Base-by-base conservation (phyloP, 805 yeast genomes). In the Scheffersomyces amazonensis region DNA sequence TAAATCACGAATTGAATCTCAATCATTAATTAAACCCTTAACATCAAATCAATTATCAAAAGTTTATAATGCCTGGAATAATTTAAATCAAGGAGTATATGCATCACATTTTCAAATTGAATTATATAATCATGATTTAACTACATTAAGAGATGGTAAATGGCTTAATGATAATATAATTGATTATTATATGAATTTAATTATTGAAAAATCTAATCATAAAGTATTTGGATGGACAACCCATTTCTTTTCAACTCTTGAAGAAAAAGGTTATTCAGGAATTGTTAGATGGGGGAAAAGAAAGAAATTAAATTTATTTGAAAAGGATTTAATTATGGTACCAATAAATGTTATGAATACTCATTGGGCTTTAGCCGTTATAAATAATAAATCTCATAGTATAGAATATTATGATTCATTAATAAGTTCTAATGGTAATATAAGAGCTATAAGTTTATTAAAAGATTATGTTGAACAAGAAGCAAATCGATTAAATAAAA, bases 91-190 rank as follows among this genome's bases (percentile, higher is more conserved):
- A 3, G 32, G 28, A n/a, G 27, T 36, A 23, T 35, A 49, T 10
- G 45, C 44, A 8, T 40, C 49, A 1, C 44, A 52, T 24, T 50
- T 37, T 31, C 44, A 43, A 21, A 76, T 90, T 31, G 91, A 85
- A 35, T 74, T 90, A 2, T 62, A 64, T 3, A 74, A 75, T 0
- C 63, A 76, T 23, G 99, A 93, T 56, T 59, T 91, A 39, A 69
- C 73, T 32, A 88, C 96, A 0, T 66, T 93, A 23, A 62, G 73
- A 7, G 85, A 83, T 37, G 71, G 83, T 4, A 63, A 73, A 28
- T 93, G 99, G 99, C 71, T 93, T 21, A 93, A 93, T 56, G 99
- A 93, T 60, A 86, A 82, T 31, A 74, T 93, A 4, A 90, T 93
- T 41, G 98, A 93, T 54, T 83, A 81, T 49, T 91, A 83, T 56